These are phyloP conservation scores for Cystofilobasidium macerans DNA, from an alignment of 768 basidiomycete species.

Conservation along the genomic window DNA sequence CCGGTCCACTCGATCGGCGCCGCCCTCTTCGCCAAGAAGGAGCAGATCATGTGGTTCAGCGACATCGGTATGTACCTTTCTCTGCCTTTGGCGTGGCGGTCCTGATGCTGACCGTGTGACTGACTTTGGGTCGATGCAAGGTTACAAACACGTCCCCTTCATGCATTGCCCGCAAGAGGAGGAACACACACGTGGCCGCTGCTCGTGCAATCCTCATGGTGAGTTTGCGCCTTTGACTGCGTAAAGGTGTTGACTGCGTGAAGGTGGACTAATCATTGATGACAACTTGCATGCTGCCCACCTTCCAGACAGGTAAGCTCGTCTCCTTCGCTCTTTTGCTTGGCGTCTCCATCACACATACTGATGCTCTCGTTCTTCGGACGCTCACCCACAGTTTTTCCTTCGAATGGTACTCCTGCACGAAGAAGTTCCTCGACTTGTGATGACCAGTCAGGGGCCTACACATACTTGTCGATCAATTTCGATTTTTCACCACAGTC, in stretches of 20 bases:
- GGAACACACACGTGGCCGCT: slow-evolving; percentile 28
- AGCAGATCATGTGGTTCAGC: slow-evolving; percentile 87
- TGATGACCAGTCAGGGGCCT: neutral
- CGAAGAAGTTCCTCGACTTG: neutral
- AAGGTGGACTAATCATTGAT: no score
- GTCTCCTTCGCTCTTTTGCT: no score
- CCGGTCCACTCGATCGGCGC: slow-evolving; percentile 79
- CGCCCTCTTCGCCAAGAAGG: slow-evolving; percentile 73
- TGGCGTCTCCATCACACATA: neutral
- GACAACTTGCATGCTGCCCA: no score
- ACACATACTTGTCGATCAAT: no score
- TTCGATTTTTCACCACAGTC: no score
- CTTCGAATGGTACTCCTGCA: slow-evolving; percentile 37
- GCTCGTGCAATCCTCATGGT: slow-evolving; percentile 8
- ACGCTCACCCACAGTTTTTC: slow-evolving; percentile 52
- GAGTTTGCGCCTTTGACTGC: neutral
- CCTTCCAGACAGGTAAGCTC: no score
- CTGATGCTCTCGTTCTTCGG: neutral
- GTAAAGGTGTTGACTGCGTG: no score
- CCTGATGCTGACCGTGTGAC: neutral
- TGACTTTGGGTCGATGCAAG: neutral
- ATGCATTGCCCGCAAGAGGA: slow-evolving; percentile 77
- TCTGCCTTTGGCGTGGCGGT: neutral
- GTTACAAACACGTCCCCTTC: slow-evolving; percentile 52
- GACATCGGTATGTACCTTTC: slow-evolving; percentile 54